These are phyloP conservation scores for Axilococcus clingmanii DNA, from an alignment of 139 green algal genomes.

Conservation along the genomic window DNA sequence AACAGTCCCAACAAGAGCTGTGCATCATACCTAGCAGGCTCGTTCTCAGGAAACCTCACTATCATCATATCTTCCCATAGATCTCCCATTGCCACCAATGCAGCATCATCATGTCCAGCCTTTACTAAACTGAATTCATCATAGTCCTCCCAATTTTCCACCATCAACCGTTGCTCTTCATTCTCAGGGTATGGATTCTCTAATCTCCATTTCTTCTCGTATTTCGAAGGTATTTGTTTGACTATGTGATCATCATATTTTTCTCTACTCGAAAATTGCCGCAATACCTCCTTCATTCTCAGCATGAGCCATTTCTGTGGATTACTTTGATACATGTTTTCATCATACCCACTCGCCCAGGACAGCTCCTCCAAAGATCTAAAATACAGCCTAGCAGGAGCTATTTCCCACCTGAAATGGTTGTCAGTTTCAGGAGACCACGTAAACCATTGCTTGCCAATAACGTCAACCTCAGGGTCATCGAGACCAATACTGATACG, in stretches of 20 bases:
- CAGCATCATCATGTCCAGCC: constrained; percentile 8
- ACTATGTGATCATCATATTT: too few species aligned
- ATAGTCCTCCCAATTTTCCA: constrained; percentile 6
- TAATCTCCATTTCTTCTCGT: too few species aligned
- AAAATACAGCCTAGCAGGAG: constrained; percentile 2
- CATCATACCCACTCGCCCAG: too few species aligned
- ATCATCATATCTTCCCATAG: constrained; percentile 11
- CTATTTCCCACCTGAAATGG: constrained; percentile 11
- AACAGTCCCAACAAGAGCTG: constrained; percentile 4
- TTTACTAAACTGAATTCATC: neutral
- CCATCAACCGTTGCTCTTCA: too few species aligned
- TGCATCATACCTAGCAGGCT: constrained; percentile 5
- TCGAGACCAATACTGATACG: constrained; percentile 59
- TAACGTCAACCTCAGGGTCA: constrained; percentile 37
- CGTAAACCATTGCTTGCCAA: constrained; percentile 81
- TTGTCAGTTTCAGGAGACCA: constrained; percentile 35
- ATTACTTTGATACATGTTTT: too few species aligned
- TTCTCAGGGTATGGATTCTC: too few species aligned
- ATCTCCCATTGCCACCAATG: constrained; percentile 2
- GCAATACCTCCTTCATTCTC: too few species aligned
- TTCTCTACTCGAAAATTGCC: too few species aligned
- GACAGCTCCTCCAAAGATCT: neutral
- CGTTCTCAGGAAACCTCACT: constrained; percentile 5
- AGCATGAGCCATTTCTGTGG: too few species aligned
- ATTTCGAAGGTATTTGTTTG: too few species aligned